Base-by-base conservation (phyloP, 352 stramenopile genomes). In the Pythium brachiatum region DNA sequence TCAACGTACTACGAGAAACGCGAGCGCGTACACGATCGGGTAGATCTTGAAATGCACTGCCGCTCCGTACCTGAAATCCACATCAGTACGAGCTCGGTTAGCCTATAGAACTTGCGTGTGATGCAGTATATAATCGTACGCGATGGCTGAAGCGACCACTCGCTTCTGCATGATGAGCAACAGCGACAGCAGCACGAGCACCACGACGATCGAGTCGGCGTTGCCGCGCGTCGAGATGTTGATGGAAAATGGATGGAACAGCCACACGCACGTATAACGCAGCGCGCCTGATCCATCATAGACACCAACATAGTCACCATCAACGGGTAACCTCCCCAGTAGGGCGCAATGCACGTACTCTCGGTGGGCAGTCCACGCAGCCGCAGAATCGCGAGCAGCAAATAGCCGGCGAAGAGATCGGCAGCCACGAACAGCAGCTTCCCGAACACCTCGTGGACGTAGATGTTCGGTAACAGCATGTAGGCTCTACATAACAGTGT, bases 151-250 rank as follows among this genome's bases (percentile, higher is more conserved):
- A 6, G 91, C 60, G 5, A 91, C 74, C 43, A 93, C 70, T 51
- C 85, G 78, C 58, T 92, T 93, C 52, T 76, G 83, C 78, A 95
- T 86, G 55, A 95, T 80, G 23, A 94, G 57, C 26, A 89, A 70
- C 25, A 98, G 76, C 9, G 94, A 92, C 4, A 98, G 64, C 55
- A 99, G 74, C 53, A 99, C 95, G 21, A 99, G 77, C 41, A 96
- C 67, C 50, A 90, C 89, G 55, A 97, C 90, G 53, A 99, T 85
- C 43, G 91, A 94, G 73, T 99, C 98, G 12, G 96, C 89, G 57
- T 97, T 99, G 46, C 98, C 98, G 36, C 98, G 83, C n/a, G 97
- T 99, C 58, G 96, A 99, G 69, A 99, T 99, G 60, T 99, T 99
- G 52, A 99, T 95, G 18, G 96, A 95, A 56, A 99, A 91, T 18